Conservation (phyloP, 176 grass and related monocot species). For the Carex pumila region DNA sequence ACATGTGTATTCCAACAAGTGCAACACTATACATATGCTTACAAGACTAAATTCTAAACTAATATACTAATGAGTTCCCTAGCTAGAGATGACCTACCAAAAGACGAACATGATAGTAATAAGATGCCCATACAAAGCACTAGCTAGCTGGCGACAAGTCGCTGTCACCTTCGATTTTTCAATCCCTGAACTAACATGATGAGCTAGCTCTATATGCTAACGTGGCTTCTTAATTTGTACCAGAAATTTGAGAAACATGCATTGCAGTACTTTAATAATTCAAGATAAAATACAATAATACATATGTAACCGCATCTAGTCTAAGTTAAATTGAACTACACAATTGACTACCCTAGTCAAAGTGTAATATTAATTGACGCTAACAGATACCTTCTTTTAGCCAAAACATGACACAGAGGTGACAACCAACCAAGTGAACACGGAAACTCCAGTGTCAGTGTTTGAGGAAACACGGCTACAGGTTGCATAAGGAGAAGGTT, state of each 20-base stretch:
- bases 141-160: background rate
- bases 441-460: background rate
- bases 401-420: background rate
- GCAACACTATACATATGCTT: background rate
- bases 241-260: background rate
- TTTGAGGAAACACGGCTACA: background rate
- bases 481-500: conserved; percentile 39
- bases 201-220: background rate
- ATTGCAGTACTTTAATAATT: background rate
- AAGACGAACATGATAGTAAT: background rate
- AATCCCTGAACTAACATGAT: background rate
- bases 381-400: conserved; percentile 9
- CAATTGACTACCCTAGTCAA: background rate
- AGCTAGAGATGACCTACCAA: background rate
- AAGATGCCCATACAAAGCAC: background rate
- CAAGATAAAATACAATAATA: background rate
- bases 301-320: background rate
- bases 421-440: background rate
- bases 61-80: background rate
- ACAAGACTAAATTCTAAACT: background rate
- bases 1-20: background rate
- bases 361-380: background rate
- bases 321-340: background rate
- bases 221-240: background rate
- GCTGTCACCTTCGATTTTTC: background rate